These are phyloP conservation scores for Colletotrichum cordylinicola DNA, from an alignment of 2,329 filamentous ascomycete genomes.

Conservation along the genomic window DNA sequence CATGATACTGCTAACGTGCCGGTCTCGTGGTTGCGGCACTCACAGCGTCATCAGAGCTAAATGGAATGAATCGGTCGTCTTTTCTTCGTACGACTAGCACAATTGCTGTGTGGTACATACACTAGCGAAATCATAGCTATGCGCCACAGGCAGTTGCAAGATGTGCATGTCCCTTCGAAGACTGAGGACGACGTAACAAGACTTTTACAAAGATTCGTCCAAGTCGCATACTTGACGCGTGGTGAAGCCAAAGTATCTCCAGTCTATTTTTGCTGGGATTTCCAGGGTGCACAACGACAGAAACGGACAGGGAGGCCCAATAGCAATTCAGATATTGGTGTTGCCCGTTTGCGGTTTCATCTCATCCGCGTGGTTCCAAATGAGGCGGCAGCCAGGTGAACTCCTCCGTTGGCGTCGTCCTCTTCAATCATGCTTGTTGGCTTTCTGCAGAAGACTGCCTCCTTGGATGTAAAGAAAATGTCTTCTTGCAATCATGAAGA, in stretches of 20 bases:
- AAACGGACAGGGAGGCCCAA: neutral
- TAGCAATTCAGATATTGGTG: neutral
- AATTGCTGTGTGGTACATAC: neutral
- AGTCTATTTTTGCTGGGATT: neutral
- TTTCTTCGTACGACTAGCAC: neutral
- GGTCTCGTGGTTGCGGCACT: neutral
- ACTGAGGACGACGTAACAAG: neutral
- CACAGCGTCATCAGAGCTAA: neutral
- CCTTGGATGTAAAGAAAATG: neutral
- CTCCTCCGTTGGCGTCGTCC: neutral
- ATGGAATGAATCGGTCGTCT: neutral
- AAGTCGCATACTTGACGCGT: neutral
- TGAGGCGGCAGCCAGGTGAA: neutral
- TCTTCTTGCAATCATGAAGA: neutral
- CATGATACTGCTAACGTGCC: neutral
- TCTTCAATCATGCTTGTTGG: neutral
- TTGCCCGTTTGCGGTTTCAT: conserved; percentile 1
- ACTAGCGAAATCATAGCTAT: neutral
- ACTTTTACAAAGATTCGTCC: neutral
- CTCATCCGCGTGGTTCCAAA: neutral
- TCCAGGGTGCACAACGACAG: neutral
- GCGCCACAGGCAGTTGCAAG: neutral
- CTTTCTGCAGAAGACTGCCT: neutral
- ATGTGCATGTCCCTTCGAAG: neutral
- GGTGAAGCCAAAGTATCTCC: neutral